Percentiles rank a stretch among this genome's conserved stretches.
Conservation (phyloP, 257 asterid species). For the Solanum sitiens region DNA sequence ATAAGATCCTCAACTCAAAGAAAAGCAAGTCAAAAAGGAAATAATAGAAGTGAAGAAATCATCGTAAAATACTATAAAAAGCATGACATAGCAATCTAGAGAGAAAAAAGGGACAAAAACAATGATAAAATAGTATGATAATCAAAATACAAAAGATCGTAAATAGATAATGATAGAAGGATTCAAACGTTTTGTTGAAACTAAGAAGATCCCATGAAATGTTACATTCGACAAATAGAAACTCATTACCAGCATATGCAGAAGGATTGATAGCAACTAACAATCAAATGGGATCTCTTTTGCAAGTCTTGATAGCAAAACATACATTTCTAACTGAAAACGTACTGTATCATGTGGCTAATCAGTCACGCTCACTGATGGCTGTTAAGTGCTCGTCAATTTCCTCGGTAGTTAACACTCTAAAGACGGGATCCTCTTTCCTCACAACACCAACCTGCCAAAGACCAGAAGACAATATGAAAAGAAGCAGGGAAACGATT, state of each 20-base stretch:
- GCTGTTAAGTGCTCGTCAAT: slow-evolving; percentile 94
- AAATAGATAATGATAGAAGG: not conserved
- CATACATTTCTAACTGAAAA: not conserved
- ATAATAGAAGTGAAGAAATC: not conserved
- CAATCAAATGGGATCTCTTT: not conserved
- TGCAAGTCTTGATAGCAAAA: not conserved
- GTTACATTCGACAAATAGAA: not conserved
- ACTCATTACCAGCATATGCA: not conserved
- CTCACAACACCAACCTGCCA: slow-evolving; percentile 88
- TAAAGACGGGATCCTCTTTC: slow-evolving; percentile 58
- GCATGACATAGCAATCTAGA: not conserved
- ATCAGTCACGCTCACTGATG: slow-evolving; percentile 92
- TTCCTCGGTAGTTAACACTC: slow-evolving; percentile 79
- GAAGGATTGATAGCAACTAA: not conserved
- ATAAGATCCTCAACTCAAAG: not conserved
- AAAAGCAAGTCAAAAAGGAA: not conserved
- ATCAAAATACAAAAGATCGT: not conserved
- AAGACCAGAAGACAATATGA: not conserved
- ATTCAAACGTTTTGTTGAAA: not conserved
- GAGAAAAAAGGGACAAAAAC: not conserved
- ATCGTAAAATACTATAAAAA: not conserved
- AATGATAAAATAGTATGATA: not conserved
- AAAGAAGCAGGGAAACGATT: not conserved
- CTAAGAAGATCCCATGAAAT: not conserved
- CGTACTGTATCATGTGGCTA: not conserved